phyloP scores from a whole-genome alignment of 495 filamentous ascomycete genomes.

The Penicillium diatomitis region DNA sequence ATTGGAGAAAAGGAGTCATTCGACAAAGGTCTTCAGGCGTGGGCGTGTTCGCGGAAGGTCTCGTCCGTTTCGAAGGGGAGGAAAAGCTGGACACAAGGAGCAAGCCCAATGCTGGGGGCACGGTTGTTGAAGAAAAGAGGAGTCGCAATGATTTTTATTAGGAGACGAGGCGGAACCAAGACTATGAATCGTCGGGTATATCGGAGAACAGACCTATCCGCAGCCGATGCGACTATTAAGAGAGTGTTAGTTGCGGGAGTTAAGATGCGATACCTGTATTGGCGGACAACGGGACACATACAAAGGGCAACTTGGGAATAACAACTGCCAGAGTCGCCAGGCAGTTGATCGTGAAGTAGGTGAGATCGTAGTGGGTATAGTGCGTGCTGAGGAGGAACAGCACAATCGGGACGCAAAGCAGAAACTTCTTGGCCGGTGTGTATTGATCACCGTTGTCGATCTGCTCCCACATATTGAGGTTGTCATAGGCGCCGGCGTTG shows the following conservation, averaged over 20 bases:
- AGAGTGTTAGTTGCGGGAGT: too few species aligned
- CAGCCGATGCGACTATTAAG: slow-evolving; percentile 36
- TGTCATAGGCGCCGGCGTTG: slow-evolving; percentile 98
- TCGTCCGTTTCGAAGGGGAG: slow-evolving; percentile 4
- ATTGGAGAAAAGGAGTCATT: too few species aligned
- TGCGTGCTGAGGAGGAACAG: slow-evolving; percentile 95
- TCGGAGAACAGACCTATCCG: slow-evolving; percentile 42
- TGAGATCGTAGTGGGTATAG: slow-evolving; percentile 95
- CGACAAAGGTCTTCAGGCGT: neutral
- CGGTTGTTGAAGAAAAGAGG: slow-evolving; percentile 16
- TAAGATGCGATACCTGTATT: too few species aligned
- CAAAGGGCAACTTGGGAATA: slow-evolving; percentile 89
- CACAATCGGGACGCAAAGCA: slow-evolving; percentile 86
- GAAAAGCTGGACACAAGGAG: slow-evolving; percentile 5
- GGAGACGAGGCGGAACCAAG: slow-evolving; percentile 9
- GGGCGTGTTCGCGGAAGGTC: neutral
- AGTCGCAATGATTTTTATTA: slow-evolving; percentile 3
- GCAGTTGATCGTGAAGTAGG: slow-evolving; percentile 95
- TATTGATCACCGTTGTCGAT: slow-evolving; percentile 99
- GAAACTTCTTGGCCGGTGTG: slow-evolving; percentile 95
- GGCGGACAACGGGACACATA: slow-evolving; percentile 39
- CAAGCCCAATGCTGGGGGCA: slow-evolving; percentile 10
- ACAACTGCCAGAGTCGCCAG: slow-evolving; percentile 84
- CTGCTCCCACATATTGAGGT: slow-evolving; percentile 99
- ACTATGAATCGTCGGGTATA: slow-evolving; percentile 34